Evolutionary conservation across 352 stramenopile genomes (phyloP), one percentile per base, ranked within the genome.

Genomic region (Aphanomyces euteiches): DNA sequence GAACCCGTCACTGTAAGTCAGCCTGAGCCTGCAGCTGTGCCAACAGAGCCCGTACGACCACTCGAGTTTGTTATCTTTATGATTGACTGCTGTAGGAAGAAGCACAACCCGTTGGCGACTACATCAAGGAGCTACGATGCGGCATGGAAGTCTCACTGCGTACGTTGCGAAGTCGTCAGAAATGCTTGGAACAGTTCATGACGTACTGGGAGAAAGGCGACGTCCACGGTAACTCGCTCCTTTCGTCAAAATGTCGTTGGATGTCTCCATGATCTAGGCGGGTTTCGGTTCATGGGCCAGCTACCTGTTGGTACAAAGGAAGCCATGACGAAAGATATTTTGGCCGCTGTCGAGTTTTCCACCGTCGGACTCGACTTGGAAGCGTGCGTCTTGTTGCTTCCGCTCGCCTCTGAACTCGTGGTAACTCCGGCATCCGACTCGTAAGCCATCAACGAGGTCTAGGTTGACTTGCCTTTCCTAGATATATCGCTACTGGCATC

Each of bases 121-220:
- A 84, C 64, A 82, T 95, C 53, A 89, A 87, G 77, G 87, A 95
- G 73, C 83, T 93, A 65, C 84, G 82, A 7, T 90, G 82, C 69
- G 87, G 87, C 7, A 95, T 95, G 85, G 87, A 95, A 66, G 90
- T 84, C 10, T 92, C 78, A 37, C 60, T 93, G 39, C 91, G 91
- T 65, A 84, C 81, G 10, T 88, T 95, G 43, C 79, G 80, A 13
- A 72, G 76, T 53, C 78, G 87, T 0, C 84, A 93, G 66, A 90
- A 90, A 61, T 82, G 79, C 36, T 66, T 90, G 12, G 79, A 92
- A 66, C 79, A 92, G 72, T 73, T 95, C 7, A 77, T 93, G 5
- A 66, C 58, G 39, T 74, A 87, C 50, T 93, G 87, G 87, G 77
- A 91, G 72, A 86, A 84, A 61, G 85, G 85, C 13, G 78, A 78